A percentile compares a stretch with the other conserved stretches of the same genome.
These are phyloP conservation scores for Boletus sp. DNA, from an alignment of 768 basidiomycete species.

Conservation along the genomic window DNA sequence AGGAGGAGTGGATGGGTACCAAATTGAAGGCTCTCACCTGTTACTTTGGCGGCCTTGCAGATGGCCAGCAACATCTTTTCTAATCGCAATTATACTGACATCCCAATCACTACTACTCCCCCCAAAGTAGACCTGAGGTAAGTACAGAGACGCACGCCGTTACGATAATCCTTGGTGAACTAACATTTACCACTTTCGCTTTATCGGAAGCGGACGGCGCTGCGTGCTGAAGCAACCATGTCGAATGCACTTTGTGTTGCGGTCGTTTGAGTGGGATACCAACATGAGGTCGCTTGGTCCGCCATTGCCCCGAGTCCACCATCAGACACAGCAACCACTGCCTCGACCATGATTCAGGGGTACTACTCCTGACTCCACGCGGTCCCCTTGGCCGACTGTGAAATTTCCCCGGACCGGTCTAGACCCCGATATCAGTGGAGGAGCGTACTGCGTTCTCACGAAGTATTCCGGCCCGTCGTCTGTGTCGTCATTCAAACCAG, in stretches of 20 bases:
- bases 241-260: neutral
- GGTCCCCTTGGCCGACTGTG: neutral
- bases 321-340: neutral
- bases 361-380: neutral
- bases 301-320: neutral
- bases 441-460: neutral
- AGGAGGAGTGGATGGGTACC: conserved; percentile 94
- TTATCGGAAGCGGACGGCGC: neutral
- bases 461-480: too few relatives aligned
- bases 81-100: conserved; percentile 11
- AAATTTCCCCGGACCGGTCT: neutral
- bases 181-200: neutral
- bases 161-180: neutral
- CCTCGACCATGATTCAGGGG: neutral
- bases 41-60: conserved; percentile 83
- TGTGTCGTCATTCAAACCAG: neutral
- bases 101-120: neutral
- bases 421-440: neutral
- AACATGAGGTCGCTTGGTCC: neutral
- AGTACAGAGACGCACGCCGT: neutral
- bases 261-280: neutral
- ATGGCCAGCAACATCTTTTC: conserved; percentile 64
- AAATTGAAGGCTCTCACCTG: conserved; percentile 94
- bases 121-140: neutral
- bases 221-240: neutral